These are phyloP conservation scores for Backusella morwellensis DNA, from an alignment of 192 early-diverging fungal genomes.

Conservation along the genomic window DNA sequence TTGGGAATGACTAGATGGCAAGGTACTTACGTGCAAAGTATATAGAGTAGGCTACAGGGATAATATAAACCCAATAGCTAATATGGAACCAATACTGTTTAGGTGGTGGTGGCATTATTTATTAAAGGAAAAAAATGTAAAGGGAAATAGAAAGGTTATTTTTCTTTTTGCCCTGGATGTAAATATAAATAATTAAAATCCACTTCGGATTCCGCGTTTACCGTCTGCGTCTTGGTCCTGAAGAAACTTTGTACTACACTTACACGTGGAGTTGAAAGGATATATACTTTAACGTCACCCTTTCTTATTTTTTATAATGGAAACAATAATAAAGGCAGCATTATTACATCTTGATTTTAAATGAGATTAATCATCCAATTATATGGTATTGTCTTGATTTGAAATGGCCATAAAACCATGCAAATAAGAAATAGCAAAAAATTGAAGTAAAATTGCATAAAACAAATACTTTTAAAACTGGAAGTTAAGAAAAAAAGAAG, in stretches of 20 bases:
- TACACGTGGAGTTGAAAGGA: background rate
- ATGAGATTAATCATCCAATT: background rate
- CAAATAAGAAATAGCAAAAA: background rate
- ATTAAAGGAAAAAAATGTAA: background rate
- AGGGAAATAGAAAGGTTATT: background rate
- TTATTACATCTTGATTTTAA: background rate
- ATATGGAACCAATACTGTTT: slow-evolving; percentile 9
- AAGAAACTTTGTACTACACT: background rate
- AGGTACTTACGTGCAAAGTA: background rate
- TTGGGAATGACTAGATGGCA: background rate
- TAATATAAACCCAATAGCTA: background rate
- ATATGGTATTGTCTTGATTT: background rate
- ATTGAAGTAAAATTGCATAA: background rate
- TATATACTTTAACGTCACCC: background rate
- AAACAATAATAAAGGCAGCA: background rate
- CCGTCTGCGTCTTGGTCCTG: slow-evolving; percentile 1
- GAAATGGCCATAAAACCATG: background rate
- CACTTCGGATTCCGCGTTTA: background rate
- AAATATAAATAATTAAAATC: background rate
- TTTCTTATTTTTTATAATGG: background rate
- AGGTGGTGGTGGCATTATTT: slow-evolving; percentile 1
- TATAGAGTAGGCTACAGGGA: background rate
- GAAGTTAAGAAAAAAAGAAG: background rate
- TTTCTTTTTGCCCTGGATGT: background rate
- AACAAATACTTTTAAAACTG: background rate